Evolutionary conservation across 805 yeast genomes (phyloP), one percentile per base, ranked within the genome.

Genomic region (Barnettozyma vustinii): DNA sequence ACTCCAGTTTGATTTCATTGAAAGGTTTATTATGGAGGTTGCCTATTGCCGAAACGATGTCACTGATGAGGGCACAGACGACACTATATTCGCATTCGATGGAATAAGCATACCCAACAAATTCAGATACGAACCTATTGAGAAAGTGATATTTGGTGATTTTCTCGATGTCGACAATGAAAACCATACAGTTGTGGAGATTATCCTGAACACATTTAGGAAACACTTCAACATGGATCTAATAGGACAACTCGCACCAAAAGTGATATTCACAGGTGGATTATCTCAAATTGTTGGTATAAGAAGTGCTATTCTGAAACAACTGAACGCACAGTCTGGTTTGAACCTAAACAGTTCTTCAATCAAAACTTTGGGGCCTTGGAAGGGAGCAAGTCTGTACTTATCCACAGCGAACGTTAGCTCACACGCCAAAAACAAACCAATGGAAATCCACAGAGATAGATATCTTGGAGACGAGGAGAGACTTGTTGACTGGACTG

Each of bases 321-420:
- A 56, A 18, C 26, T 61, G 1, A 23, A 51, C 6, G 46, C 27
- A 8, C 44, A 36, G 13, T 49, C 50, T 1, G 10, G 39, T 2
- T 13, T 46, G 21, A 30, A 30, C 16, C n/a, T 30, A 30, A 30
- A 15, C n/a, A 30, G 4, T 4, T 7, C 33, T 4, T 40, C 51
- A 8, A 54, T 61, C 1, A 45, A 43, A 9, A 37, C 58, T 1
- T 37, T 59, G 26, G 64, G 62, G 1, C 41, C 63, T 1, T 61
- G 63, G 62, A 49, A 53, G 33, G 65, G 65, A 7, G 55, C 62
- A 2, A 60, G 65, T 40, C 45, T 61, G 2, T 61, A 58, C 37
- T 51, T 60, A 23, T 56, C 63, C 18, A 56, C 62, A 1, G 41
- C 58, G 0, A 42, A 55, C 4, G 51, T 53, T 59, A 43, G 59